Conservation (phyloP, 179 eudicot species). For the Gypsophila paniculata region DNA sequence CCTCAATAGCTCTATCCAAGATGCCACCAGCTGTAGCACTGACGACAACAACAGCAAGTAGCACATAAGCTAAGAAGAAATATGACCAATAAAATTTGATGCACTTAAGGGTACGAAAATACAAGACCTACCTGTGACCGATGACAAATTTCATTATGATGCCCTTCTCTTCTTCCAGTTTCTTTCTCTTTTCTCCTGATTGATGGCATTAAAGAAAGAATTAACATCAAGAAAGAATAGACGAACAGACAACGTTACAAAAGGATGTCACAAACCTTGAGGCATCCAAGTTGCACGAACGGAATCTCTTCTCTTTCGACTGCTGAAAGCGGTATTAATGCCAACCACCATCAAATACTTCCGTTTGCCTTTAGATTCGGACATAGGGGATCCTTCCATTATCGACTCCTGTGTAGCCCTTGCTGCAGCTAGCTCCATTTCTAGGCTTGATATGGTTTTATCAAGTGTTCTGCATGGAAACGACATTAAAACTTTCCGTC, state of each 20-base stretch:
- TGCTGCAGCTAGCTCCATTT: constrained; percentile 93
- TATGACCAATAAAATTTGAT: background rate
- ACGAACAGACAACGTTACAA: background rate
- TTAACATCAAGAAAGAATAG: background rate
- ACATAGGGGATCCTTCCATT: constrained; percentile 61
- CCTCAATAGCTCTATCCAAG: constrained; percentile 91
- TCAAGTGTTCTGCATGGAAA: constrained; percentile 58
- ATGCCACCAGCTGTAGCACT: constrained; percentile 96
- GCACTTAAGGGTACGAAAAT: background rate
- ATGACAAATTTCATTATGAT: constrained; percentile 74
- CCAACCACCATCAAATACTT: constrained; percentile 90
- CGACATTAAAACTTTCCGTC: background rate
- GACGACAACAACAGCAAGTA: constrained; percentile 22
- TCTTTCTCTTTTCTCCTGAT: constrained; percentile 68
- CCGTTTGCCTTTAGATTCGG: constrained; percentile 53
- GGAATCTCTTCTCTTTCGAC: constrained; percentile 91
- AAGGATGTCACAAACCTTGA: constrained; percentile 49
- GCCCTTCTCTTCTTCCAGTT: constrained; percentile 86
- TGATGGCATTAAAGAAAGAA: background rate
- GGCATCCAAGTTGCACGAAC: constrained; percentile 99
- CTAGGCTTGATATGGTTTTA: constrained; percentile 82
- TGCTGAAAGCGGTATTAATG: constrained; percentile 88
- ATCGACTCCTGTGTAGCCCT: constrained; percentile 87
- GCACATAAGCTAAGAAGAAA: background rate
- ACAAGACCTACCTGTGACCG: constrained; percentile 61